Evolutionary conservation across 352 stramenopile species (phyloP), one percentile per base, ranked within the genome.

Genomic region (Phytophthora idaei): DNA sequence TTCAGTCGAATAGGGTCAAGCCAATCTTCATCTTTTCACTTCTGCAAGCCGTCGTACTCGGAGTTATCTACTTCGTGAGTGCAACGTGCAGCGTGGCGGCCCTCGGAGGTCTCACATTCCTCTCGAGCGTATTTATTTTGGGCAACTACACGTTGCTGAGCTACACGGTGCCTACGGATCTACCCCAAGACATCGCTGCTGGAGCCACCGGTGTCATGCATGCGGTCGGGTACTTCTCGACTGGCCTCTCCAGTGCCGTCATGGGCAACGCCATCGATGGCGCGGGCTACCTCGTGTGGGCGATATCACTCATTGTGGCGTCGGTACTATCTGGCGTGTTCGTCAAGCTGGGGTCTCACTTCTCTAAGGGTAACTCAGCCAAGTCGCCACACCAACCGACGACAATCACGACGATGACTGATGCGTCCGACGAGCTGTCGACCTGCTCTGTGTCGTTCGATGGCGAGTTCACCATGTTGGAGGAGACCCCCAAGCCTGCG

Each of bases 11-110:
- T 47, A 79, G 85, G 32, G 79, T 88, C 10, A 83, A 81, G 67
- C 82, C 85, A 5, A 89, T 90, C 46, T 85, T 86, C 67, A 83
- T 93, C 32, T 91, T 93, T 57, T 90, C 85, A 1, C 37, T 90
- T 2, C 54, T 90, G 2, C 81, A 93, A 60, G 74, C 75, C 3
- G 45, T 81, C 1, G 64, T 90, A n/a, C 72, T 91, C 1, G 77
- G 71, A 2, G 44, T 71, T 2, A 75, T 91, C n/a, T 93, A 90
- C 60, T 64, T 76, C 21, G 73, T 90, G 42, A 89, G 79, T 29
- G 67, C 80, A 15, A 77, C 77, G 1, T 85, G 80, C 57, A 87
- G 72, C 36, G 72, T 89, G 6, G 37, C 60, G 21, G 65, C 76
- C 49, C 72, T 93, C 9, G 82, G 80, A 29, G 60, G 67, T 29